Percentiles rank a stretch among this genome's conserved stretches.
phyloP scores from a whole-genome alignment of 1,284 basidiomycete species.

The Schizophyllum amplum region DNA sequence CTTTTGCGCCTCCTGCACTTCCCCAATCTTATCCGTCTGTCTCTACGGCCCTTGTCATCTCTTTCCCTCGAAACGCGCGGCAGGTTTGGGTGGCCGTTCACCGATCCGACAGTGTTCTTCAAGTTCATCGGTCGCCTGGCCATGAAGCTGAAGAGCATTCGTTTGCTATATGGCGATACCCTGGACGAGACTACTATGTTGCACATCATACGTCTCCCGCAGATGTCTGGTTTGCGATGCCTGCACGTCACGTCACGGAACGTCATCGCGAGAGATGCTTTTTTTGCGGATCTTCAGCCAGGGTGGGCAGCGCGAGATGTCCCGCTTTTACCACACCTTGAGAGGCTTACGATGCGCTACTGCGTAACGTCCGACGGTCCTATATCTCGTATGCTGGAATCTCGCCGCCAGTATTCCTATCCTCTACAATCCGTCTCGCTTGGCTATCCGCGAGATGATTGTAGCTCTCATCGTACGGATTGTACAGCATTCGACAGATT shows the following conservation, averaged over 20 bases:
- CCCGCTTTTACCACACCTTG: not conserved
- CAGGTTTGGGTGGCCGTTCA: not conserved
- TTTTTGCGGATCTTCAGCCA: not conserved
- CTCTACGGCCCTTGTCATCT: not conserved
- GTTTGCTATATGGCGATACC: not conserved
- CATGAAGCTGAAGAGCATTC: not conserved
- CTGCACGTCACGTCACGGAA: not conserved
- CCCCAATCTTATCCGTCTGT: not conserved
- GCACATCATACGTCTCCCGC: not conserved
- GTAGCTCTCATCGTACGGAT: too few relatives aligned
- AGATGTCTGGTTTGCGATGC: not conserved
- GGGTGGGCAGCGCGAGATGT: not conserved
- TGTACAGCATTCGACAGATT: too few relatives aligned
- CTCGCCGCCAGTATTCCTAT: too few relatives aligned
- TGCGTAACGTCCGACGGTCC: not conserved
- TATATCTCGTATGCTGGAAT: not conserved
- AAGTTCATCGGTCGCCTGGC: not conserved
- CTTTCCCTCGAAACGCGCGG: not conserved
- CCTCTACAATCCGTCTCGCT: too few relatives aligned
- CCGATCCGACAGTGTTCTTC: not conserved
- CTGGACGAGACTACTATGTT: not conserved
- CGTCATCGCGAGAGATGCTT: not conserved
- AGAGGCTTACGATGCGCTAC: not conserved
- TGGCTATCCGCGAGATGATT: too few relatives aligned
- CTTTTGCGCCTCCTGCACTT: not conserved